These are phyloP conservation scores for Leptomonas pyrrhocoris DNA, from an alignment of 208 protist genomes.

Conservation along the genomic window DNA sequence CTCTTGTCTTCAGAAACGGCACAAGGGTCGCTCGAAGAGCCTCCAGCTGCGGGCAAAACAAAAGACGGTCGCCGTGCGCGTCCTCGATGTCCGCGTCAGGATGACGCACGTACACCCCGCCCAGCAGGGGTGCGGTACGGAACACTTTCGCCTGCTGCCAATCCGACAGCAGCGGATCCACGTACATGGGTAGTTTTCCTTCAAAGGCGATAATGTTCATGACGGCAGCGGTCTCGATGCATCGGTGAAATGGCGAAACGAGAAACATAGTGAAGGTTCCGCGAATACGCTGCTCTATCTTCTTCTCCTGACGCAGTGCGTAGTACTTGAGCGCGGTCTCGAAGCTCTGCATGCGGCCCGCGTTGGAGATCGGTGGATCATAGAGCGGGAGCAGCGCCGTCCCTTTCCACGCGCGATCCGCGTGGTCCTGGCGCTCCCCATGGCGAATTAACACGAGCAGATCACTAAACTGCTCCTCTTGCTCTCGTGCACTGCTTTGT, in stretches of 20 bases:
- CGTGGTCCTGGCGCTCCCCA: slow-evolving; percentile 83
- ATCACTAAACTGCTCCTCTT: slow-evolving; percentile 51
- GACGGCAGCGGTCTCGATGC: slow-evolving; percentile 79
- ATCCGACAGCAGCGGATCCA: slow-evolving; percentile 78
- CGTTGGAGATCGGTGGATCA: slow-evolving; percentile 82
- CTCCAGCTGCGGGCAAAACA: slow-evolving; percentile 47
- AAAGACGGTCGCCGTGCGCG: slow-evolving; percentile 15
- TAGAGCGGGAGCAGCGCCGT: slow-evolving; percentile 56
- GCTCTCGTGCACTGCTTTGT: slow-evolving; percentile 27
- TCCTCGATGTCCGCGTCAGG: background rate
- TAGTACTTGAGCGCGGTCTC: slow-evolving; percentile 79
- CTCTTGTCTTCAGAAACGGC: slow-evolving; percentile 53
- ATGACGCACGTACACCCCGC: slow-evolving; percentile 49
- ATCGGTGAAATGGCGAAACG: slow-evolving; percentile 83
- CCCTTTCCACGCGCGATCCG: slow-evolving; percentile 66
- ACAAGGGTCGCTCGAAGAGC: slow-evolving; percentile 44
- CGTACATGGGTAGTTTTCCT: slow-evolving; percentile 70
- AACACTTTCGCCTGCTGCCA: slow-evolving; percentile 83
- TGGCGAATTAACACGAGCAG: slow-evolving; percentile 74
- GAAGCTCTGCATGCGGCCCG: slow-evolving; percentile 72
- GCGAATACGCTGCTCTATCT: slow-evolving; percentile 59
- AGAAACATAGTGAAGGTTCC: slow-evolving; percentile 72
- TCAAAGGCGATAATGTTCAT: slow-evolving; percentile 82
- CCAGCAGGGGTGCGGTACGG: slow-evolving; percentile 55
- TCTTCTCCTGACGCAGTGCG: slow-evolving; percentile 43